These are phyloP conservation scores for Erodium moschatum DNA, from an alignment of 441 rosid genomes.

Conservation along the genomic window DNA sequence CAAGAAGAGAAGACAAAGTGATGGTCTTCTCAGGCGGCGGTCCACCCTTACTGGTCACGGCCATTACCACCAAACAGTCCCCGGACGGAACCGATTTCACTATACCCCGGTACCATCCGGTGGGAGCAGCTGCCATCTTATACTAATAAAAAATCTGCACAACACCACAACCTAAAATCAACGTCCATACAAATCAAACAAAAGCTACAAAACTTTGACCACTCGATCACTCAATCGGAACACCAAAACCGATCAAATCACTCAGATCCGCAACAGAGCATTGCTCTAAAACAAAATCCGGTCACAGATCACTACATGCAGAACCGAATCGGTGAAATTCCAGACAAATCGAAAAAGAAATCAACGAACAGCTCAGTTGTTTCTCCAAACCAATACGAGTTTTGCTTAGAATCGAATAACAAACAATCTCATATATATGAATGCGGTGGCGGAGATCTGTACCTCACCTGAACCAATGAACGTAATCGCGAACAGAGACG, in stretches of 20 bases:
- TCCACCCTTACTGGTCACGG: constrained; percentile 54
- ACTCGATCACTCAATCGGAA: background rate
- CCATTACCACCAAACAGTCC: constrained; percentile 66
- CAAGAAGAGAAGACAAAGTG: constrained; percentile 65
- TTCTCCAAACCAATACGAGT: background rate
- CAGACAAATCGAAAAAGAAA: background rate
- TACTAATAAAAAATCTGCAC: background rate
- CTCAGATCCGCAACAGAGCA: background rate
- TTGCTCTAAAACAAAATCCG: background rate
- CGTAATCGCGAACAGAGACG: background rate
- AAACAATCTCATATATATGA: background rate
- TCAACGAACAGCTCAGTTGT: background rate
- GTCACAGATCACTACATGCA: background rate
- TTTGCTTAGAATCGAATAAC: background rate
- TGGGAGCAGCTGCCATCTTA: constrained; percentile 35
- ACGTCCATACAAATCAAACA: background rate
- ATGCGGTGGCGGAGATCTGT: background rate
- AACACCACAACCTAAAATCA: background rate
- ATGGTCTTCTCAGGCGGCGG: constrained; percentile 82
- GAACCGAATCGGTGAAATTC: background rate
- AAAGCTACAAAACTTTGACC: background rate
- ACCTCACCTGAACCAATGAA: background rate
- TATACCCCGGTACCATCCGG: constrained; percentile 62
- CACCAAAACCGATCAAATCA: background rate
- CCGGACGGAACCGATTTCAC: constrained; percentile 90